Conservation (phyloP, 2,329 filamentous ascomycete species). For the Emergomyces orientalis region DNA sequence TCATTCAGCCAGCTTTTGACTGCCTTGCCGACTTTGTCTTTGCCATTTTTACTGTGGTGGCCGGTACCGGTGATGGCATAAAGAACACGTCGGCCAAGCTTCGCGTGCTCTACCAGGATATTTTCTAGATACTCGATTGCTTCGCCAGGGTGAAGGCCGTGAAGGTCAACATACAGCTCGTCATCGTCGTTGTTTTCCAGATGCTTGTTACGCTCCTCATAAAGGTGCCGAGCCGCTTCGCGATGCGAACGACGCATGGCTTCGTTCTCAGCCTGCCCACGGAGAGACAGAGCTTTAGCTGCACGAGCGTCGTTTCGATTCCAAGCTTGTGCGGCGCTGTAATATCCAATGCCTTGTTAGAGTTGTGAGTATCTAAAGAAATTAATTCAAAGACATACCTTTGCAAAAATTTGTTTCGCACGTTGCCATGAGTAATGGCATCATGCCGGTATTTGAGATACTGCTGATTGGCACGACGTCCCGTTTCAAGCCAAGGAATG, state of each 20-base stretch:
- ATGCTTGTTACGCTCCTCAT: conserved; percentile 83
- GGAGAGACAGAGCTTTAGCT: conserved; percentile 85
- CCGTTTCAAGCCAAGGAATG: conserved; percentile 94
- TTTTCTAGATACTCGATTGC: conserved; percentile 88
- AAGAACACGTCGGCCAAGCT: conserved; percentile 60
- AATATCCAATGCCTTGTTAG: conserved; percentile 3
- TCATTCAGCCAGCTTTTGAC: conserved; percentile 86
- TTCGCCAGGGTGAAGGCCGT: conserved; percentile 97
- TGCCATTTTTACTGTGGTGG: conserved; percentile 96
- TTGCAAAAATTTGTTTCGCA: conserved; percentile 94
- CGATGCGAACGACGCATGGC: conserved; percentile 95
- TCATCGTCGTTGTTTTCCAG: conserved; percentile 37
- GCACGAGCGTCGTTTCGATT: conserved; percentile 95
- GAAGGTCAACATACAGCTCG: conserved; percentile 90
- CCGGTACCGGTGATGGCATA: conserved; percentile 97
- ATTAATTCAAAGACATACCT: conserved; percentile 47
- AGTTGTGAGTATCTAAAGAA: conserved; percentile 6
- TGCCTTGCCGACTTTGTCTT: conserved; percentile 95
- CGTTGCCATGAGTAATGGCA: conserved; percentile 91
- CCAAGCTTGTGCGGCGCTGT: conserved; percentile 91
- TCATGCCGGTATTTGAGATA: conserved; percentile 93
- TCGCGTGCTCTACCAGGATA: conserved; percentile 71
- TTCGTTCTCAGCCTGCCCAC: conserved; percentile 93
- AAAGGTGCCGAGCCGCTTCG: conserved; percentile 82
- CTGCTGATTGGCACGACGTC: conserved; percentile 78